Percentiles rank a stretch among this genome's conserved stretches.
phyloP scores from a whole-genome alignment of 768 basidiomycete species.

The Omphalotus guepiniiformis region DNA sequence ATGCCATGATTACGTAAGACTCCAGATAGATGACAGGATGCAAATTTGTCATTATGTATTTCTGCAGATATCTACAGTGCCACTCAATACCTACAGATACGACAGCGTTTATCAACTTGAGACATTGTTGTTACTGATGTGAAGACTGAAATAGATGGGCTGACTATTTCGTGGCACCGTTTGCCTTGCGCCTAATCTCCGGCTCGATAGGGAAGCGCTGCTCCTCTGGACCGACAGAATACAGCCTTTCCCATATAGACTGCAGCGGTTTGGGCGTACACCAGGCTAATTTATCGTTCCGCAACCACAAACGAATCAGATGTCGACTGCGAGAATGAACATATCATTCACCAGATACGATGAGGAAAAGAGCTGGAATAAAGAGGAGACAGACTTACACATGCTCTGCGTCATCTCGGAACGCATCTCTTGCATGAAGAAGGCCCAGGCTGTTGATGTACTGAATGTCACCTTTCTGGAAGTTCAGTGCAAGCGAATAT shows the following conservation, averaged over 20 bases:
- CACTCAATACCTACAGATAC: too few species aligned
- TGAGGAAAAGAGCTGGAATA: background rate
- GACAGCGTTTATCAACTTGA: too few species aligned
- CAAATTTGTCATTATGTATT: too few species aligned
- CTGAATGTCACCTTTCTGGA: constrained; percentile 47
- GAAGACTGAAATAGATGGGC: too few species aligned
- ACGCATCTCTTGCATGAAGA: constrained; percentile 41
- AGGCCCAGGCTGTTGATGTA: constrained; percentile 44
- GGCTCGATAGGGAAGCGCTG: constrained; percentile 43
- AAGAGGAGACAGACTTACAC: constrained; percentile 25
- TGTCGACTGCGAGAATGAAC: constrained; percentile 16
- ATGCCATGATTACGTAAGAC: too few species aligned
- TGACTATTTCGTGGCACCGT: constrained; percentile 29
- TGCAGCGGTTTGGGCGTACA: constrained; percentile 35
- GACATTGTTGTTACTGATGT: too few species aligned
- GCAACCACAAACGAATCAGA: constrained; percentile 40
- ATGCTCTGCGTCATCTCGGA: constrained; percentile 36
- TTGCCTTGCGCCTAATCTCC: constrained; percentile 36
- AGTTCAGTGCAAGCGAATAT: constrained; percentile 38
- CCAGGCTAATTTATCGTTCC: constrained; percentile 46
- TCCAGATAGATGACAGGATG: too few species aligned
- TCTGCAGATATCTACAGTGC: too few species aligned
- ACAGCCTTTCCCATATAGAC: constrained; percentile 33
- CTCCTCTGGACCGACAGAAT: constrained; percentile 35
- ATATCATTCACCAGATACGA: background rate